phyloP scores from a whole-genome alignment of 75 land plant species.

The Ceratopteris richardii region DNA sequence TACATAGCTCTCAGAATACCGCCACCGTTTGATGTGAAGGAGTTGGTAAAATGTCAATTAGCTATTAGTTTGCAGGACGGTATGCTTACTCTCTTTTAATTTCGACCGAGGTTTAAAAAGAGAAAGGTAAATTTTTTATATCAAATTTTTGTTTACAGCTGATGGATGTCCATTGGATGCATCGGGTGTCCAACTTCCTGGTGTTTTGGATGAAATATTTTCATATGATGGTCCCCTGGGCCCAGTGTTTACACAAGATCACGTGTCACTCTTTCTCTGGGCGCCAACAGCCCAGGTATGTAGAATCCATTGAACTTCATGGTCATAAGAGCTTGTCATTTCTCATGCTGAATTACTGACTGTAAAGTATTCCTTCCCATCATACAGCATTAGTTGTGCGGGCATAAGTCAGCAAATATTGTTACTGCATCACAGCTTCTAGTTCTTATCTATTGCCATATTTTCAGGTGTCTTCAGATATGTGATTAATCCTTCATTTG shows the following conservation, averaged over 20 bases:
- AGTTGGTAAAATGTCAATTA: slow-evolving; percentile 64
- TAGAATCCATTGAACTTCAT: slow-evolving; percentile 1
- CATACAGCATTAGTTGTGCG: no score
- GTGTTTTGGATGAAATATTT: slow-evolving; percentile 78
- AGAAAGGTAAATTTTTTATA: no score
- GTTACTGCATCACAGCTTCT: no score
- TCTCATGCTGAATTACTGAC: no score
- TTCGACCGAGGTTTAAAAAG: no score
- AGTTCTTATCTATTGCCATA: no score
- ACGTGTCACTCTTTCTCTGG: slow-evolving; percentile 68
- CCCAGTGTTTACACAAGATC: slow-evolving; percentile 38
- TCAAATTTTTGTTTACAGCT: slow-evolving; percentile 24
- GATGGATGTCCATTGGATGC: slow-evolving; percentile 47
- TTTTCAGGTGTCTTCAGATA: no score
- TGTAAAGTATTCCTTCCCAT: no score
- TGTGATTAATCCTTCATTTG: no score
- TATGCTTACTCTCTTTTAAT: slow-evolving; percentile 11
- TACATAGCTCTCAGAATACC: slow-evolving; percentile 60
- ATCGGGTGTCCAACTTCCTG: slow-evolving; percentile 85
- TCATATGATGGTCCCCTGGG: slow-evolving; percentile 88
- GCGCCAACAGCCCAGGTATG: slow-evolving; percentile 95
- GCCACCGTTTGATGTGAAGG: slow-evolving; percentile 27
- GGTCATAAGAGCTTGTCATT: no score
- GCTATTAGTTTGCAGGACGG: slow-evolving; percentile 58
- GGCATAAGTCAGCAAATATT: no score